Evolutionary conservation across 441 rosid species (phyloP), one percentile per base, ranked within the genome.

Genomic region (Syzygium syzygioides): DNA sequence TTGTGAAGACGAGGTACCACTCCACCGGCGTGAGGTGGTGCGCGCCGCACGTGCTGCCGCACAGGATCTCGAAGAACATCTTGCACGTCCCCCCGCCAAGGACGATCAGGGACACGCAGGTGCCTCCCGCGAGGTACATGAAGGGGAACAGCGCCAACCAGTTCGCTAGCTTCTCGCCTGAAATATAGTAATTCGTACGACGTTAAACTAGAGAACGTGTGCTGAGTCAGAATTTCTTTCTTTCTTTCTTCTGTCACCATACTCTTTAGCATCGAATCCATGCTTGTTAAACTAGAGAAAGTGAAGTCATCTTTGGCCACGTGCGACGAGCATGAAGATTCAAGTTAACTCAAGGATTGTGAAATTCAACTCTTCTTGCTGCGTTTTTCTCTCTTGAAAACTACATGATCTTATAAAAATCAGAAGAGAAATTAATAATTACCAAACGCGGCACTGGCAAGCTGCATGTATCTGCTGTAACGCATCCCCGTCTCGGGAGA

Each of bases 101-200:
- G 87, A 96, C 93, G 86, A 96, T 92, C 48, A 96, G 86, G 48
- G 98, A 90, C 59, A 91, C 86, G 89, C 98, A 96, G 15, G 99
- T 96, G 7, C 99, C 99, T 62, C 88, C 98, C 4, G 99, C 96
- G 62, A 97, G 95, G 90, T 97, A 95, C 94, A 93, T 62, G 85
- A 96, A 87, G 25, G 99, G 99, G 86, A 95, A 88, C 71, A 92
- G 20, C 32, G 94, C 98, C 25, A 97, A 89, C 93, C 94, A 91
- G 26, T 93, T 96, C 45, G 95, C 92, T 71, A 90, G 80, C 90
- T 89, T 96, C 80, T 92, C 95, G 60, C 99, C 99, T 97, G 93
- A 90, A 84, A 52, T 28, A 11, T 20, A 5, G 14, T 23, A 12
- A 76, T 76, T 76, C n/a, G 83, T 6, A 23, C 83, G 9, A 76